Evolutionary conservation across 495 filamentous ascomycete genomes (phyloP), one percentile per base, ranked within the genome.

Genomic region (Schizothecium vesticola): DNA sequence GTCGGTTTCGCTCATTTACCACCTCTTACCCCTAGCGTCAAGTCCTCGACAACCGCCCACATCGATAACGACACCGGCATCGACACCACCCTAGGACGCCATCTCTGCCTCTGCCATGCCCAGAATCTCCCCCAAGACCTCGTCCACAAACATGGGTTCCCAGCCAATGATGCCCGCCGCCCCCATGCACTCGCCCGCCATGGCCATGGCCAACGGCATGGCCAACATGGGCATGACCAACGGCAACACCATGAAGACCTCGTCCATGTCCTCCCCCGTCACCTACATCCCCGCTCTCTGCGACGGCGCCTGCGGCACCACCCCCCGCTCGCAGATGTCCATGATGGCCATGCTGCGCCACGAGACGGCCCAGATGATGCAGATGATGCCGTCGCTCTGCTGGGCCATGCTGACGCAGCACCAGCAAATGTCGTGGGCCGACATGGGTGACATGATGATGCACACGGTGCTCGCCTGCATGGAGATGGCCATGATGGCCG

Each of bases 221-320:
- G 29, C n/a, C 61, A n/a, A 19, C 33, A 43, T 56, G 22, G 31
- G 33, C 22, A 56, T 25, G 63, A 61, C 63, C 55, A 62, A 26
- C 56, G 56, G 64, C 19, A 64, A n/a, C 28, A 16, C 21, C 33
- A 24, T 28, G 22, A 63, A 21, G 28, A 65, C 25, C 59, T 31
- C 61, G 10, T 61, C 64, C 16, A 66, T 33, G 22, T 61, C 66
- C 1, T 31, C 68, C 11, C 62, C 70, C n/a, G 59, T 77, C 13
- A 77, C 74, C 4, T 77, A 74, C 70, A 73, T 77, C 74, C 76
- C 76, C 2, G 70, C 78, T 1, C 69, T 80, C 0, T 76, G 71
- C 61, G 79, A 81, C 62, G 76, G 74, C 5, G 75, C 78, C 0
- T 76, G 74, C 66, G 78, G 79, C 13, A 80, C 78, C 0, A 73